Conservation (phyloP, 2,329 filamentous ascomycete species). For the Trichophyton mentagrophytes region DNA sequence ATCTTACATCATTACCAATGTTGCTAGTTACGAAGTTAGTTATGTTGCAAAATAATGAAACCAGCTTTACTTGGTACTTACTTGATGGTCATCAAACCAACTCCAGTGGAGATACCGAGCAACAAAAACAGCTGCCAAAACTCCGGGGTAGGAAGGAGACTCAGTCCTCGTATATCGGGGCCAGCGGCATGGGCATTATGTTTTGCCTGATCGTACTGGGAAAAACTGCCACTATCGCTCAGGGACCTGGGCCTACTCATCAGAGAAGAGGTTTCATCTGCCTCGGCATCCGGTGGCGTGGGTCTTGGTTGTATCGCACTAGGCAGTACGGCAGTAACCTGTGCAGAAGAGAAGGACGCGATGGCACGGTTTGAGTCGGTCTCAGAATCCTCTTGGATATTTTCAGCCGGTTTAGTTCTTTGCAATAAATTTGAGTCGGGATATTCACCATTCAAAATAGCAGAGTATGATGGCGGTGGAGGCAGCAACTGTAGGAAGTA, state of each 20-base stretch:
- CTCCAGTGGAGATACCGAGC: constrained; percentile 80
- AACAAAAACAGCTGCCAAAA: constrained; percentile 88
- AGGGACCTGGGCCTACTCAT: constrained; percentile 51
- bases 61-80: constrained; percentile 36
- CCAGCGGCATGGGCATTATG: constrained; percentile 56
- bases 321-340: constrained; percentile 10
- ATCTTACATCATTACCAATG: constrained; percentile 67
- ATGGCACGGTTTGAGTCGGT: constrained; percentile 26
- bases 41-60: constrained; percentile 15
- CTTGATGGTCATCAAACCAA: constrained; percentile 99
- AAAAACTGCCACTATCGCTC: constrained; percentile 15
- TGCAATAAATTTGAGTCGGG: constrained; percentile 22
- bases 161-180: constrained; percentile 80
- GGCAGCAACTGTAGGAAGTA: constrained; percentile 73
- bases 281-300: constrained; percentile 23
- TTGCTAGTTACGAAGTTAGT: constrained; percentile 47
- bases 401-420: constrained; percentile 22
- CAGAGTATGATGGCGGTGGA: constrained; percentile 35
- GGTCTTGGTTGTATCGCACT: constrained; percentile 14
- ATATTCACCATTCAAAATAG: constrained; percentile 28
- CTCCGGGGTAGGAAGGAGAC: constrained; percentile 56
- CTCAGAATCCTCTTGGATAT: constrained; percentile 21
- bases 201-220: constrained; percentile 5
- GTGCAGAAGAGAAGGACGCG: constrained; percentile 19
- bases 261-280: constrained; percentile 69